A percentile compares a stretch with the other conserved stretches of the same genome.
Conservation (phyloP, 306 rosid genomes). For the Quercus agrifolia region DNA sequence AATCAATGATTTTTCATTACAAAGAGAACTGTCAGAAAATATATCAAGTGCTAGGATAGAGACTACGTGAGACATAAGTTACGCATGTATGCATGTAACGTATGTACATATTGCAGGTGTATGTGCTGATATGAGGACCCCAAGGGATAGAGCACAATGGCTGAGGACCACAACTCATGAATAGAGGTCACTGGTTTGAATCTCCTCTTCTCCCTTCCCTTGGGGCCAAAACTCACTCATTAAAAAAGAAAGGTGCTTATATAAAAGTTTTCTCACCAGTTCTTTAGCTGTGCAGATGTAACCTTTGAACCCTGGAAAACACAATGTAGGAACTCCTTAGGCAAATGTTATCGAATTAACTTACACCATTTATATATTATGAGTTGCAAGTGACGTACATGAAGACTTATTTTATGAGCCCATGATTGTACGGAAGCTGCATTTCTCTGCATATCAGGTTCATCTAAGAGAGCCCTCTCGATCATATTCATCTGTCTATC, state of each 20-base stretch:
- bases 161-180: no score
- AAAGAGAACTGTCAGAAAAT: constrained; percentile 5
- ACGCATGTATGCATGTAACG: no score
- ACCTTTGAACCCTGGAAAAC: constrained; percentile 85
- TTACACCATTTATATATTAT: neutral
- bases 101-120: neutral
- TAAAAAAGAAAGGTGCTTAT: neutral
- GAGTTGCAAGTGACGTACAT: constrained; percentile 53
- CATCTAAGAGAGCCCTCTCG: constrained; percentile 74
- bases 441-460: constrained; percentile 95
- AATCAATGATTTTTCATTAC: neutral
- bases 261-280: constrained; percentile 55
- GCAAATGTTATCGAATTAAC: constrained; percentile 2
- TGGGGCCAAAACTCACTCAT: no score
- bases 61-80: neutral
- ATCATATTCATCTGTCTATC: constrained; percentile 62
- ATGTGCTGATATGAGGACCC: neutral
- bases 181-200: no score
- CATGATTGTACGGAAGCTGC: constrained; percentile 63
- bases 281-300: constrained; percentile 82
- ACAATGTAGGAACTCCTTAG: constrained; percentile 36
- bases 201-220: no score
- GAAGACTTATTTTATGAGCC: constrained; percentile 72
- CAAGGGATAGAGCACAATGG: no score
- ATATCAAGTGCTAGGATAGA: neutral